Base-by-base conservation (phyloP, 306 rosid species). In the Datisca glomerata region DNA sequence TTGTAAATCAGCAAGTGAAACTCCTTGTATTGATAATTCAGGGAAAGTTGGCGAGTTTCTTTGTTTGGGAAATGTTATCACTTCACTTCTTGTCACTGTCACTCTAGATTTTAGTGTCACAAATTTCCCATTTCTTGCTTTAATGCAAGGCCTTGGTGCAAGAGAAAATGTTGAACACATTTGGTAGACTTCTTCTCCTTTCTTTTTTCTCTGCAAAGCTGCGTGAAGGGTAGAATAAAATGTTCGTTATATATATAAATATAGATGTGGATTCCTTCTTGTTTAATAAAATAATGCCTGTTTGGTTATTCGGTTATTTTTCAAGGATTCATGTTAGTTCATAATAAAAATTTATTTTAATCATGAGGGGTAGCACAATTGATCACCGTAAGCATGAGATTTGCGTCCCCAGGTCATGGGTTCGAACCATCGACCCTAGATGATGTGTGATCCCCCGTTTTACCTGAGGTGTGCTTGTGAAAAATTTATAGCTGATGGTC, bases 1-100 rank as follows among this genome's bases (percentile, higher is more conserved):
- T 9, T 66, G 77, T 32, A 81, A 57, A 56, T 78, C 78, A 23
- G 72, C 61, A 31, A 81, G 37, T 43, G 81, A 43, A 65, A 81
- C 44, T 45, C 70, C 79, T 46, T 65, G 73, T 29, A 52, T 70
- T 1, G 80, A 73, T 45, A 81, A 17, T 16, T 56, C 57, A 1
- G 67, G 80, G 20, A 65, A 65, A 36, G 2, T 24, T n/a, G 23
- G 42, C 1, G 7, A 25, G 17, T 31, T 34, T 40, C 50, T 51
- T 31, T 43, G 67, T 52, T 51, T 68, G 57, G 77, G 85, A 32
- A 61, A 67, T 41, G 70, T 15, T 10, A 27, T 55, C 46, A 71
- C 40, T 43, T 72, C 61, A 5, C 77, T 69, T 66, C 65, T 69
- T 51, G 36, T 38, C 51, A 13, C 53, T 59, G 18, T 15, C 35